Evolutionary conservation across 202 grass and related monocot genomes (phyloP), one percentile per base, ranked within the genome.

Genomic region (Schoenoplectus triqueter): DNA sequence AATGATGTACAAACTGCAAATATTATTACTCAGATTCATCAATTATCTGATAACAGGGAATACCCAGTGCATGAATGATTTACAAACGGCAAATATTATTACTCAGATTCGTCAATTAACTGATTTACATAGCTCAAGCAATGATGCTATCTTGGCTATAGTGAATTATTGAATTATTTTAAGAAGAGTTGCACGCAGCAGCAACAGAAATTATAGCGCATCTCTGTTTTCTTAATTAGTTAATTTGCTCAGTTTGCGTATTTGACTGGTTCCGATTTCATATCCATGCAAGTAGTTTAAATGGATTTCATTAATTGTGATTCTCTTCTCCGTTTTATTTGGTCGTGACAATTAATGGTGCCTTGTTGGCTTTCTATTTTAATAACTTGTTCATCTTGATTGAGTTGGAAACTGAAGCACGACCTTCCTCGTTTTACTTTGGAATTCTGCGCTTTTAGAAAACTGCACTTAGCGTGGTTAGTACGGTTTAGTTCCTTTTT

Each of bases 391-490:
- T 2, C 9, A 3, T 56, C 19, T 61, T 41, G 75, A 78, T 44
- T 78, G 22, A 46, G 14, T 69, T n/a, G 48, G 17, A 75, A 75
- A 75, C 48, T 19, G 18, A 10, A 3, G 2, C 71, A 74, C 17
- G 72, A 73, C n/a, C 42, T 72, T 50, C 45, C 45, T 48, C 69
- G 73, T 77, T 77, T 7, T 78, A 17, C 75, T 18, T 44, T 78
- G 75, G 75, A 78, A 60, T 78, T 78, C 2, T 60, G 75, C 31
- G 31, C 14, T 78, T 78, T 78, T 61, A 18, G 31, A 61, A 61
- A 78, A 78, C 75, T 57, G 51, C 1, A 78, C 18, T 61, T 78
- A 78, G 52, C 52, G 75, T 78, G 75, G 39, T 60, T 44, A 10
- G 51, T 78, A 78, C 75, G 54, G 31, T 45, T 78, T 45, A 54